Base-by-base conservation (phyloP, 352 stramenopile species). In the Globisporangium canariense region DNA sequence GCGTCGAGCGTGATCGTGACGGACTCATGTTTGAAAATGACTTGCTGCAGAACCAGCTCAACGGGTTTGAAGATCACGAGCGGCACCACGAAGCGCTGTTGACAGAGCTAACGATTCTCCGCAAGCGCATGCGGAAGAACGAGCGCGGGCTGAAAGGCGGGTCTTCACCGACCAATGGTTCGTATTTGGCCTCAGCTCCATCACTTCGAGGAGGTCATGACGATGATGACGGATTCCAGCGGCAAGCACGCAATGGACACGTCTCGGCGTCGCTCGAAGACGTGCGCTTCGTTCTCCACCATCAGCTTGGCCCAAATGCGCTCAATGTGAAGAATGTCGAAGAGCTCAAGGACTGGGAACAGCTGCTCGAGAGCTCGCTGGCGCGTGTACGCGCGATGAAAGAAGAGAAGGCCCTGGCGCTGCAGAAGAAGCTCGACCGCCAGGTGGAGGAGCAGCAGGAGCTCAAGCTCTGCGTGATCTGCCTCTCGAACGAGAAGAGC, bases 381-480 rank as follows among this genome's bases (percentile, higher is more conserved):
- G 71, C 61, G 6, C 76, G 74, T 5, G 80, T 91, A 20, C 82
- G 85, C 11, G 74, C 62, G 9, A 77, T 71, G 14, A 89, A 86
- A 54, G 87, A 95, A 54, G 83, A 91, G 49, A 91, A 88, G 60
- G 86, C 86, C 3, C 22, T 89, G 0, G 85, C 91, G 62, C 70
- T 90, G 60, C 83, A 93, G 61, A 83, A 91, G 64, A 82, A 80
- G 36, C 67, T 95, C 9, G 87, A 91, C 41, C 78, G 84, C 3
- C 83, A 92, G 54, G 74, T 89, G 4, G 85, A 91, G 45, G 81
- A 89, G 38, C 81, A 91, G 51, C 78, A 93, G 32, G 87, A 95
- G 64, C 78, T 92, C 62, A 95, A 94, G 69, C 79, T 93, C 14
- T 95, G 87, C 60, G 87, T 95, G 45, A 89, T 95, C 43, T 95